Conservation (phyloP, 106 monocot genomes). For the Dactylorhiza incarnata region DNA sequence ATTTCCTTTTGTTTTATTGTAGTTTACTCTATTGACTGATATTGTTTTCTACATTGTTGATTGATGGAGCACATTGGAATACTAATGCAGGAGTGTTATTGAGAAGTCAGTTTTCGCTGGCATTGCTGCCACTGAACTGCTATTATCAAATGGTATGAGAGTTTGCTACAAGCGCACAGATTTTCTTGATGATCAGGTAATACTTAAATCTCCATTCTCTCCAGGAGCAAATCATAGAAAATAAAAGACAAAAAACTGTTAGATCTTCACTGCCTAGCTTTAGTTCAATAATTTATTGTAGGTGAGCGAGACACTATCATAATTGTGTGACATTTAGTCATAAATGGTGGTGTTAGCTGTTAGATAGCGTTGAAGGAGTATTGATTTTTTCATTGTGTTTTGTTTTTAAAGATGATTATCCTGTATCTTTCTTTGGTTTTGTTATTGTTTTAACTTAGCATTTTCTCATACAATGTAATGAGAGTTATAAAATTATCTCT, state of each 20-base stretch:
- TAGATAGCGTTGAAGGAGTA: neutral
- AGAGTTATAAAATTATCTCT: neutral
- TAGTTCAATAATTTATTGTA: neutral
- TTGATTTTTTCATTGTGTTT: neutral
- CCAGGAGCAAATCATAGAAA: neutral
- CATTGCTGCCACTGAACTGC: conserved; percentile 70
- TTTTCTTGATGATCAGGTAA: conserved; percentile 99
- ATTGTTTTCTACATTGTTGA: neutral
- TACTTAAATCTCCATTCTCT: neutral
- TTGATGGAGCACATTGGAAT: neutral
- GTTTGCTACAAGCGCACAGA: conserved; percentile 93
- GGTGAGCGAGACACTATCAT: neutral
- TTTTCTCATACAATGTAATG: neutral
- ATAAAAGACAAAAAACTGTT: neutral
- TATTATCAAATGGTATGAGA: conserved; percentile 93
- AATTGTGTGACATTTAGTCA: neutral
- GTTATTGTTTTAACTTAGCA: neutral
- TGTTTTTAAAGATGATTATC: neutral
- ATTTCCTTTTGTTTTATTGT: neutral
- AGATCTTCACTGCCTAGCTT: neutral
- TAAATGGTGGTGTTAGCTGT: neutral
- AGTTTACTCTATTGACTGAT: neutral
- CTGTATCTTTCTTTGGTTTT: neutral
- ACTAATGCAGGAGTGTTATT: conserved; percentile 50
- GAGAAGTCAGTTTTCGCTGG: conserved; percentile 50